Base-by-base conservation (phyloP, 352 stramenopile genomes). In the Pythium coloratum region DNA sequence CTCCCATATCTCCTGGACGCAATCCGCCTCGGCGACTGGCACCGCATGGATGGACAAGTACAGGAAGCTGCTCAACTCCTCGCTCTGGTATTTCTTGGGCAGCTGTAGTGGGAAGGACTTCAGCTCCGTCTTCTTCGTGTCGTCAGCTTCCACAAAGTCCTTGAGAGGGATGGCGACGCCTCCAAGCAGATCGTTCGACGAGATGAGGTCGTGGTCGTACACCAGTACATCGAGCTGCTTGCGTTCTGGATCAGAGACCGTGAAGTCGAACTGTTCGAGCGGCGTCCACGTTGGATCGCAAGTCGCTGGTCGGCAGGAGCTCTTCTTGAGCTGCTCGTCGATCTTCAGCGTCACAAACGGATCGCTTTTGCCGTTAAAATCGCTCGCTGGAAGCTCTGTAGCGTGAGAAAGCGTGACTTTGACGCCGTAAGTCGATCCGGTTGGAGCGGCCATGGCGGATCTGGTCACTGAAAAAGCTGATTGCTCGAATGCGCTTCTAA, bases 261-360 rank as follows among this genome's bases (percentile, higher is more conserved):
- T 70, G 64, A 83, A 77, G 62, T 79, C 65, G 40, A 81, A 83
- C 12, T 65, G 69, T 59, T 83, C 73, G 0, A 58, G 59, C 5
- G 73, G 71, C 2, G 46, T 59, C 76, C 76, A 83, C 10, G 73
- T 59, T 0, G 76, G 76, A 6, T 78, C 51, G 3, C 76, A 63
- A 6, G 71, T 79, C 30, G 55, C 32, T 14, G 42, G 3, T 1
- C 71, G 47, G 12, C 66, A 76, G 5, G 76, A 76, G 50, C 68
- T 83, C 6, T 63, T 55, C 33, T 70, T 64, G 1, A 16, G 51
- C 20, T 78, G 70, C 28, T 57, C 62, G 34, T 65, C 62, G 26
- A 78, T 14, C 12, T 54, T 20, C 38, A 83, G 71, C 2, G 44
- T 64, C 28, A 83, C 63, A 65, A 79, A 83, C 56, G 73, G 73